These are phyloP conservation scores for Petunia secreta DNA, from an alignment of 257 asterid genomes.

Conservation along the genomic window DNA sequence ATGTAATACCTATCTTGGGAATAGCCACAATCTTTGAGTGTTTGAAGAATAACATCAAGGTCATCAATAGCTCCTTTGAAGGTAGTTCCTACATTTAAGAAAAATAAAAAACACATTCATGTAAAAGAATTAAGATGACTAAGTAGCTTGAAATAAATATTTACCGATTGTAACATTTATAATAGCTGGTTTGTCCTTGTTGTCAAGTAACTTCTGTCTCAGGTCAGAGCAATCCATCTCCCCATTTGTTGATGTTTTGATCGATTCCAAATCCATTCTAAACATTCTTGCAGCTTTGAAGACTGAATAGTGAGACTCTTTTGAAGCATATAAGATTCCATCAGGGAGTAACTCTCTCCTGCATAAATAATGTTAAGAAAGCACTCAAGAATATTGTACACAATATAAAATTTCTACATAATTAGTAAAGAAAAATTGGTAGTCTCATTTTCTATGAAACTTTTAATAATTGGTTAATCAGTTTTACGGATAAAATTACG, in stretches of 20 bases:
- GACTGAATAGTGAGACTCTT: slow-evolving; percentile 27
- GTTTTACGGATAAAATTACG: too few relatives aligned
- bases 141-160: not conserved
- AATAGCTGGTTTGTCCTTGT: slow-evolving; percentile 31
- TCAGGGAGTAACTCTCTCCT: slow-evolving; percentile 34
- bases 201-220: slow-evolving; percentile 20
- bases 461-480: too few relatives aligned
- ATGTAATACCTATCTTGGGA: slow-evolving; percentile 37
- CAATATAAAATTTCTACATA: not conserved
- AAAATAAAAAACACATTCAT: not conserved
- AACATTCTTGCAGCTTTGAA: slow-evolving; percentile 34
- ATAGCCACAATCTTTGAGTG: slow-evolving; percentile 34
- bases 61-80: slow-evolving; percentile 47
- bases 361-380: not conserved
- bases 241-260: slow-evolving; percentile 22
- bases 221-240: slow-evolving; percentile 30
- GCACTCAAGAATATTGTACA: too few relatives aligned
- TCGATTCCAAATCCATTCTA: slow-evolving; percentile 26
- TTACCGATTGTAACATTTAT: slow-evolving; percentile 30
- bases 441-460: too few relatives aligned
- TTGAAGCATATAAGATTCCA: slow-evolving; percentile 30
- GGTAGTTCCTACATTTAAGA: slow-evolving; percentile 37
- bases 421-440: too few relatives aligned
- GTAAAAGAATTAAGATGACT: not conserved
- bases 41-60: slow-evolving; percentile 37